Percentiles rank a stretch among this genome's conserved stretches.
Conservation (phyloP, 768 basidiomycete genomes). For the Mrakia blollopis region DNA sequence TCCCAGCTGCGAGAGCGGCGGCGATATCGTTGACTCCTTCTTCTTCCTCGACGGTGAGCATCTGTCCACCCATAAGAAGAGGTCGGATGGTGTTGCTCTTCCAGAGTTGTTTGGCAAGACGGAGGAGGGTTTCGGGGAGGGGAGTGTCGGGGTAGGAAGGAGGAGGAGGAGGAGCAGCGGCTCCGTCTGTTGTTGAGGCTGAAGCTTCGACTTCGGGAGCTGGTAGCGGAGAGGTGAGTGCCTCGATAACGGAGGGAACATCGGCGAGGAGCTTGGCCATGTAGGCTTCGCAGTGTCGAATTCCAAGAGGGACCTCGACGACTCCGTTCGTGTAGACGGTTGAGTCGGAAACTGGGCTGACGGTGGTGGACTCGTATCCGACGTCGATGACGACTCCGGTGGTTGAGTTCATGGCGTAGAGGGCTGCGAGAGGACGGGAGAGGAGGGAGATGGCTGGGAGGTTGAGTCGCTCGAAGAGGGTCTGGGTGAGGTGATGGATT, state of each 20-base stretch:
- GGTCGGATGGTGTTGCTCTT: slow-evolving; percentile 32
- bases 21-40: slow-evolving; percentile 87
- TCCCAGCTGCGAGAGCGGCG: slow-evolving; percentile 82
- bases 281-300: slow-evolving; percentile 66
- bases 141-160: slow-evolving; percentile 14
- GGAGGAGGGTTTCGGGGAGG: slow-evolving; percentile 55
- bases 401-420: slow-evolving; percentile 69
- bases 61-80: slow-evolving; percentile 35
- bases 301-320: slow-evolving; percentile 60
- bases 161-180: background rate
- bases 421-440: slow-evolving; percentile 75
- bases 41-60: slow-evolving; percentile 52
- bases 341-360: slow-evolving; percentile 72
- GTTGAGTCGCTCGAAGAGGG: slow-evolving; percentile 91
- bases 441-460: slow-evolving; percentile 74
- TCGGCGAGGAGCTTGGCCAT: slow-evolving; percentile 60
- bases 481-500: slow-evolving; percentile 69
- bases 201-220: background rate
- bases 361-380: slow-evolving; percentile 66
- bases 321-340: slow-evolving; percentile 56
- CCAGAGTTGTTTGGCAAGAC: slow-evolving; percentile 36
- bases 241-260: background rate
- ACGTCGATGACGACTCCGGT: slow-evolving; percentile 78
- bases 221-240: background rate
- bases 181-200: background rate